phyloP scores from a whole-genome alignment of 2,329 filamentous ascomycete genomes.

The Lizonia empirigonia region DNA sequence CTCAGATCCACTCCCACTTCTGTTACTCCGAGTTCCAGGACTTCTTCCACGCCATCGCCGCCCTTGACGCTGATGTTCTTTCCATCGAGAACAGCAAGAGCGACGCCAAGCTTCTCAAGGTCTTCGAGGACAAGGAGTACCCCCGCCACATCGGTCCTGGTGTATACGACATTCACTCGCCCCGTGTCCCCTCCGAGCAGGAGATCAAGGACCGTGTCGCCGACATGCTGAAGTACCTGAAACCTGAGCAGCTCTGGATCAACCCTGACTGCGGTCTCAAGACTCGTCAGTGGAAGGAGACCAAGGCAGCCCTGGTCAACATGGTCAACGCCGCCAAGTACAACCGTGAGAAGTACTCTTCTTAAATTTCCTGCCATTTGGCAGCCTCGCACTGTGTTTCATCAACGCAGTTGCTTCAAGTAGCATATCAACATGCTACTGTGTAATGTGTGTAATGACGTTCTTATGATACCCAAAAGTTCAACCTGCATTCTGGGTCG shows the following conservation, averaged over 20 bases:
- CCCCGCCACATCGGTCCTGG: slow-evolving; percentile 97
- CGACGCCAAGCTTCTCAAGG: slow-evolving; percentile 97
- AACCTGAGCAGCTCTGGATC: slow-evolving; percentile 99
- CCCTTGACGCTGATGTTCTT: slow-evolving; percentile 95
- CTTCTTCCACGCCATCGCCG: slow-evolving; percentile 99
- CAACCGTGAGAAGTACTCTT: slow-evolving; percentile 88
- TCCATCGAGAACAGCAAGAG: slow-evolving; percentile 99
- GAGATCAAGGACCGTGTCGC: slow-evolving; percentile 98
- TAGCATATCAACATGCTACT: slow-evolving; percentile 48
- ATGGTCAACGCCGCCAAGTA: slow-evolving; percentile 98
- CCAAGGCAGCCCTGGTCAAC: slow-evolving; percentile 93
- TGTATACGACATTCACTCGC: slow-evolving; percentile 99
- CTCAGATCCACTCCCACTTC: slow-evolving; percentile 99
- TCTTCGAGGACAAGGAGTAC: slow-evolving; percentile 97
- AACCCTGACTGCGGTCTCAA: slow-evolving; percentile 99
- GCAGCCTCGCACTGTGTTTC: slow-evolving; percentile 36
- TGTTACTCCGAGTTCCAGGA: slow-evolving; percentile 99
- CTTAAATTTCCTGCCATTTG: slow-evolving; percentile 50
- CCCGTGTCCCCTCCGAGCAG: slow-evolving; percentile 93
- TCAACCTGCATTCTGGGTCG: slow-evolving; percentile 50
- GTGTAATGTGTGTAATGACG: slow-evolving; percentile 49
- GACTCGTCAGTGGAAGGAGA: slow-evolving; percentile 98
- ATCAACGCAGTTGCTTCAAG: slow-evolving; percentile 40
- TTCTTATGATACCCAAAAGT: slow-evolving; percentile 52
- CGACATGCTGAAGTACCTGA: slow-evolving; percentile 96